These are phyloP conservation scores for Puya raimondii DNA, from an alignment of 176 grass and related monocot species.

Conservation along the genomic window DNA sequence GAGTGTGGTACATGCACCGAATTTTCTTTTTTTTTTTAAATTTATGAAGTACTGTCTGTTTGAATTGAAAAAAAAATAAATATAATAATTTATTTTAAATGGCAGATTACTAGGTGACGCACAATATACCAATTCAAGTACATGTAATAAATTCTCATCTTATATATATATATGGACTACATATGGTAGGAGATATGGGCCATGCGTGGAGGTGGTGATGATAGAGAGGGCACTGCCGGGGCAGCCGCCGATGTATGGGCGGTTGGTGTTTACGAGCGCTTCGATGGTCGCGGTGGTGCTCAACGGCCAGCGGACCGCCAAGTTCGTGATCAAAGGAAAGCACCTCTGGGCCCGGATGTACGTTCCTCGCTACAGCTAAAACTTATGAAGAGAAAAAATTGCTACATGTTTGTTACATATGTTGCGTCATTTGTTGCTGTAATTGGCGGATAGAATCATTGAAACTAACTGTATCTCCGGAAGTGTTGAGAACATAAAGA, in stretches of 20 bases:
- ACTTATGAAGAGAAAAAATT: too few relatives aligned
- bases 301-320: constrained; percentile 35
- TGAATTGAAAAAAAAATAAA: too few relatives aligned
- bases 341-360: constrained; percentile 76
- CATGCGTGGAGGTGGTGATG: constrained; percentile 48
- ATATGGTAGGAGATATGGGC: constrained; percentile 35
- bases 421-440: not conserved
- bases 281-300: constrained; percentile 44
- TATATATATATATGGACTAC: not conserved
- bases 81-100: too few relatives aligned
- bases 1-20: too few relatives aligned
- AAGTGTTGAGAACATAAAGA: too few relatives aligned
- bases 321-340: constrained; percentile 58
- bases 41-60: not conserved
- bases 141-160: too few relatives aligned
- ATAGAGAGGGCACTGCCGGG: constrained; percentile 30
- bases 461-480: too few relatives aligned
- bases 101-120: too few relatives aligned
- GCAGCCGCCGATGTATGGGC: constrained; percentile 45
- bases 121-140: too few relatives aligned
- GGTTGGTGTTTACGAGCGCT: constrained; percentile 37
- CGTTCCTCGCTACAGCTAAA: constrained; percentile 23
- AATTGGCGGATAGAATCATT: not conserved
- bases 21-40: not conserved
- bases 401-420: not conserved